Percentiles rank a stretch among this genome's conserved stretches.
Evolutionary conservation across 2,329 filamentous ascomycete genomes (phyloP).

Genomic region (Pseudogymnoascus sp.): DNA sequence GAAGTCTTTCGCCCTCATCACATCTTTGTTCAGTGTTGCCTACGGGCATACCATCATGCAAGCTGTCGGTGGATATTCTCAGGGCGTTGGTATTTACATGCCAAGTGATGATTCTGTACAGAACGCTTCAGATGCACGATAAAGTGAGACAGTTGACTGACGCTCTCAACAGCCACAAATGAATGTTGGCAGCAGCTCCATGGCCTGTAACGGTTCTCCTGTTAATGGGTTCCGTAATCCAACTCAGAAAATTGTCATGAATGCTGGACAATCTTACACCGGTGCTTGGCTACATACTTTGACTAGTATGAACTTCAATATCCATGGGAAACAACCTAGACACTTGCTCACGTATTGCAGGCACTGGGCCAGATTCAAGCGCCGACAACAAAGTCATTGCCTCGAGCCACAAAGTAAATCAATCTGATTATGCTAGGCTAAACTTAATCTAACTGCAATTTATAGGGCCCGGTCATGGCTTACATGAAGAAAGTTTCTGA

Average conservation of each 20-base stretch:
- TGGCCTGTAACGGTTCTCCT: not conserved
- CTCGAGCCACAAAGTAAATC: not conserved
- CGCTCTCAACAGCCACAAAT: not conserved
- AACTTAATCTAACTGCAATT: slow-evolving; percentile 29
- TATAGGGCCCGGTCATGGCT: slow-evolving; percentile 47
- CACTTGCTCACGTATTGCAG: not conserved
- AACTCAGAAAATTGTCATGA: not conserved
- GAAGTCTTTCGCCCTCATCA: not conserved
- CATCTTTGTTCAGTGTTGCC: not conserved
- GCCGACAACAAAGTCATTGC: not conserved
- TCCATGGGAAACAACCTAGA: not conserved
- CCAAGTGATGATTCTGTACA: not conserved
- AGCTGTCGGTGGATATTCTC: not conserved
- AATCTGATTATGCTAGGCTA: not conserved
- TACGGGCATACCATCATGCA: not conserved
- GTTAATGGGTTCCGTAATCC: not conserved
- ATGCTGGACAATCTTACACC: not conserved
- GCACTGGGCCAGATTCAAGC: not conserved
- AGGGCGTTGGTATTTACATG: not conserved
- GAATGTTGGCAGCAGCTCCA: not conserved
- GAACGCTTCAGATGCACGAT: not conserved
- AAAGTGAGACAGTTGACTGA: not conserved
- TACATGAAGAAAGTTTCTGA: slow-evolving; percentile 45
- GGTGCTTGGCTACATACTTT: not conserved
- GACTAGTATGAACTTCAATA: not conserved